Base-by-base conservation (phyloP, 1,284 basidiomycete species). In the Apiotrichum laibachii region DNA sequence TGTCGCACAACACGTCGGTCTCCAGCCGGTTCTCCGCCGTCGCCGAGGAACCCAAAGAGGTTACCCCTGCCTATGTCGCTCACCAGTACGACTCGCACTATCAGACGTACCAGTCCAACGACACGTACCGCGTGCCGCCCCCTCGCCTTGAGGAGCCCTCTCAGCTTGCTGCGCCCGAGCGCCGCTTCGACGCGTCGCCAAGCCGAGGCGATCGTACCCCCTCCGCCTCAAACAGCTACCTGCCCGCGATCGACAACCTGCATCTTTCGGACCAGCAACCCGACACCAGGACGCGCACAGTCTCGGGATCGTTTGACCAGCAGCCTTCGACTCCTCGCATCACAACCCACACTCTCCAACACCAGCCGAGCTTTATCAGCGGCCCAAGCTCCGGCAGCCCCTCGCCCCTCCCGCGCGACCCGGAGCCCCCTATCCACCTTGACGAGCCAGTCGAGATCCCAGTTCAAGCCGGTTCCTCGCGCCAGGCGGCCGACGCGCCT, bases 401-500 rank as follows among this genome's bases (percentile, higher is more conserved):
- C 22, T 48, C 45, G 21, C 21, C n/a, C 9, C 35, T 22, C 11
- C 35, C 13, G 44, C 33, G 13, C 22, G 19, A 18, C 35, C 16
- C 40, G 4, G 35, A 50, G 37, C 35, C 49, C 9, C 48, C 26
- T 15, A 26, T 31, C 16, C 21, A 16, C 21, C 55, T 40, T 13
- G 26, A 31, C 26, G 26, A 31, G 19, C 19, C 43, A 8, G 19
- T n/a, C 6, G 40, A 42, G 5, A 11, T 42, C 16, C 8, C 40
- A 15, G 40, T 16, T 15, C 43, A 44, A 9, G 43, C 43, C 12
- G 43, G 43, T 9, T 44, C 43, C 10, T 44, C 43, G n/a, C n/a
- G 43, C 19, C 43, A 44, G 12, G n/a, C 43, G 3, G 49, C 8
- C 1, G 49, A 18, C 0, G 63, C 68, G 12, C 71, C 72, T 4